Evolutionary conservation across 345 rosid species (phyloP).

Genomic region (Mercurialis annua): DNA sequence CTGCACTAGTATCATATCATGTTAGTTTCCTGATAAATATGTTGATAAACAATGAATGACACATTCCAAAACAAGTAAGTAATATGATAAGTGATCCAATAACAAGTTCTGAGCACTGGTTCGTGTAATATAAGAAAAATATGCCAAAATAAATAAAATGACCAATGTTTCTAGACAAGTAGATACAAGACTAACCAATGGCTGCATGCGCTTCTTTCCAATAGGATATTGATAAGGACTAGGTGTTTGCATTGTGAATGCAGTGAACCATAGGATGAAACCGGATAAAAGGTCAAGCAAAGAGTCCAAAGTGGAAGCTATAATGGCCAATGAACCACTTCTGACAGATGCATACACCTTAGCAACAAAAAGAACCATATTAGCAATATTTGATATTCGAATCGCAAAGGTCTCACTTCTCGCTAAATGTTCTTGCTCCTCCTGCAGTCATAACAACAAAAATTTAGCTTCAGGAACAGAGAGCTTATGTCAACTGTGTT

Average conservation of each 20-base stretch:
- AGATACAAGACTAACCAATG: conserved; percentile 59
- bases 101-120: neutral
- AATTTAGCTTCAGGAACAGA: conserved; percentile 10
- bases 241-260: conserved; percentile 96
- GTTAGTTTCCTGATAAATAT: neutral
- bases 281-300: conserved; percentile 99
- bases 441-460: conserved; percentile 45
- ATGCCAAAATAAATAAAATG: neutral
- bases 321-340: conserved; percentile 93
- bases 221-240: conserved; percentile 94
- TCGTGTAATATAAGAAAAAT: neutral
- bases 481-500: neutral
- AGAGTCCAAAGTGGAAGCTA: conserved; percentile 95
- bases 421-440: conserved; percentile 80
- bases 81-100: too few species aligned
- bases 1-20: neutral
- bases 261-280: conserved; percentile 97
- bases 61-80: too few species aligned
- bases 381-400: conserved; percentile 84
- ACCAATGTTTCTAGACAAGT: neutral
- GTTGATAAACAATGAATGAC: neutral
- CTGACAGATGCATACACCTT: conserved; percentile 88
- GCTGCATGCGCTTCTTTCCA: conserved; percentile 98
- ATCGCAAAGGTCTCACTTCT: conserved; percentile 87
- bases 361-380: conserved; percentile 89